A percentile compares a stretch with the other conserved stretches of the same genome.
phyloP scores from a whole-genome alignment of 768 basidiomycete species.

The Mycena pura region DNA sequence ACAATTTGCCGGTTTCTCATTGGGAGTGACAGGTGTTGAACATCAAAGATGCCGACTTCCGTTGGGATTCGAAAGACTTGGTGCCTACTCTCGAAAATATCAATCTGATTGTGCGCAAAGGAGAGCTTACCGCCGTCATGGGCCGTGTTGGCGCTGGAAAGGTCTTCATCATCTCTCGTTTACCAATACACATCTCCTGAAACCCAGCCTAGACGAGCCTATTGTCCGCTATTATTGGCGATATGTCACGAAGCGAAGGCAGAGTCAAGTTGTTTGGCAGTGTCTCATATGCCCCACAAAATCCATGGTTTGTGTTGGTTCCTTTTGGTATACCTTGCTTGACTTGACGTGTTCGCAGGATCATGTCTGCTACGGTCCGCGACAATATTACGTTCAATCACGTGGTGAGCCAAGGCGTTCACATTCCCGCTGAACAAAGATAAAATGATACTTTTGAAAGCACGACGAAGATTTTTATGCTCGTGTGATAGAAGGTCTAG shows the following conservation, averaged over 20 bases:
- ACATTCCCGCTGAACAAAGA: no score
- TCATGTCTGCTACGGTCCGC: conserved; percentile 83
- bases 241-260: conserved; percentile 83
- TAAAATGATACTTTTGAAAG: conserved; percentile 28
- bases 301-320: conserved; percentile 67
- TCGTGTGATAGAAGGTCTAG: conserved; percentile 76
- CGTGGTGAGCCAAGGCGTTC: conserved; percentile 27
- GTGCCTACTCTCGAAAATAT: conserved; percentile 80
- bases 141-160: conserved; percentile 94
- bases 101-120: conserved; percentile 76
- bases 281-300: conserved; percentile 86
- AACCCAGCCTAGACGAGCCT: conserved; percentile 62
- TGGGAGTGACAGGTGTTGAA: conserved; percentile 56
- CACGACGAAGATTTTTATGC: conserved; percentile 89
- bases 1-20: background rate
- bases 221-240: conserved; percentile 82
- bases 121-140: conserved; percentile 83
- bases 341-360: conserved; percentile 49
- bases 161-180: conserved; percentile 43
- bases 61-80: conserved; percentile 66
- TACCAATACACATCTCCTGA: background rate
- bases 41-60: conserved; percentile 81
- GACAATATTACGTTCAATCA: conserved; percentile 95
- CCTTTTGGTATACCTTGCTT: background rate
- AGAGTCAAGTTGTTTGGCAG: conserved; percentile 71